A percentile compares a stretch with the other conserved stretches of the same genome.
Conservation (phyloP, 495 filamentous ascomycete genomes). For the Aspergillus bertholletiae region DNA sequence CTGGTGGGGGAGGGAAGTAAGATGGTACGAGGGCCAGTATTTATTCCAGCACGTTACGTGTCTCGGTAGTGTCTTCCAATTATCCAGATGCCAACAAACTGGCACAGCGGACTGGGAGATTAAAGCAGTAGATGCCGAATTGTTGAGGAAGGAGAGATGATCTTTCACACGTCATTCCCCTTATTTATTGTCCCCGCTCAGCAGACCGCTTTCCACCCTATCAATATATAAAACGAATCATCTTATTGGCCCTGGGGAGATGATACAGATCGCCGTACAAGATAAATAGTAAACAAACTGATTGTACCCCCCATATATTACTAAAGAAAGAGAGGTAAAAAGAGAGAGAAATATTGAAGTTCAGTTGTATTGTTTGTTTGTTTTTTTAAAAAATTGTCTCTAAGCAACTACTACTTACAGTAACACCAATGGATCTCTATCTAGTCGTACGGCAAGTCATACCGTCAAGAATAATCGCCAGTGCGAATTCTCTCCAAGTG, state of each 20-base stretch:
- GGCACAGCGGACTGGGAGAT: neutral
- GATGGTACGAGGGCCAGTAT: neutral
- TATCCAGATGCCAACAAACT: neutral
- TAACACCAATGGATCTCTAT: neutral
- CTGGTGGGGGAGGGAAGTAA: constrained; percentile 10
- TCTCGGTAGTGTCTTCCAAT: neutral
- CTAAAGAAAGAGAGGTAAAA: too few species aligned
- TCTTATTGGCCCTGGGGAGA: too few species aligned
- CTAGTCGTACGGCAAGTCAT: neutral
- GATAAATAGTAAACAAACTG: too few species aligned
- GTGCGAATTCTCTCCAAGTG: neutral
- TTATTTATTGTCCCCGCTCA: neutral
- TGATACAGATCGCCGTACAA: too few species aligned
- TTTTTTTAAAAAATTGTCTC: neutral
- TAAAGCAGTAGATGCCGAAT: constrained; percentile 1
- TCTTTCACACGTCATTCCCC: constrained; percentile 38
- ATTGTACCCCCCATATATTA: too few species aligned
- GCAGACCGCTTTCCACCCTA: neutral
- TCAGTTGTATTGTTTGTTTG: too few species aligned
- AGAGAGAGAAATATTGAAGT: neutral
- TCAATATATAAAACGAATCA: neutral
- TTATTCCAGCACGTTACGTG: neutral
- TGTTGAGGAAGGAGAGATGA: constrained; percentile 3
- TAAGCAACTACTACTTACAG: neutral
- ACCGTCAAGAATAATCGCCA: neutral